A percentile compares a stretch with the other conserved stretches of the same genome.
These are phyloP conservation scores for Trichosporon asahii DNA, from an alignment of 1,284 basidiomycete species.

Conservation along the genomic window DNA sequence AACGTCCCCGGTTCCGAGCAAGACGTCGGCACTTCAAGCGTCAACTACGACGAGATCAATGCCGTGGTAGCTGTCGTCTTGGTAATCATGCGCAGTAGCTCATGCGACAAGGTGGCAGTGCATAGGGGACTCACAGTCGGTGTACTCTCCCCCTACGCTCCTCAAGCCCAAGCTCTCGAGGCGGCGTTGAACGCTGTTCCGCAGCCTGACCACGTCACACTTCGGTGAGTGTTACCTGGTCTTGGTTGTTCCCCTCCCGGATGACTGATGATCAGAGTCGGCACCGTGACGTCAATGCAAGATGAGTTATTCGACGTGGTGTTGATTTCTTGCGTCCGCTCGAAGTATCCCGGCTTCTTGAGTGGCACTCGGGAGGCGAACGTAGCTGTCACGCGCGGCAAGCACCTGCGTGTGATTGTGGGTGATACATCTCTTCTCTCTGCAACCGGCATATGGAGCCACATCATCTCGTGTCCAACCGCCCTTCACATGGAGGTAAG, in stretches of 20 bases:
- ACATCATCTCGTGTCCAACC: neutral
- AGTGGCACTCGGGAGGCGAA: neutral
- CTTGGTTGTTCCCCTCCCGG: too few species aligned
- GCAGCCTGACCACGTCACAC: neutral
- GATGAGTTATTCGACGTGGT: neutral
- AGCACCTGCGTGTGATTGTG: neutral
- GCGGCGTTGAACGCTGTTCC: neutral
- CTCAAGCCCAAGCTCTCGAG: neutral
- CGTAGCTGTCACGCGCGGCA: neutral
- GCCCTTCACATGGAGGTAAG: neutral
- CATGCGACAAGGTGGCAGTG: neutral
- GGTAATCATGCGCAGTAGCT: neutral
- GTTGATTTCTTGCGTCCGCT: neutral
- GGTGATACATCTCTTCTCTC: neutral
- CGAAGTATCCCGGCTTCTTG: neutral
- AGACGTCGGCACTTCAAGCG: neutral
- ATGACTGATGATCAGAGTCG: neutral
- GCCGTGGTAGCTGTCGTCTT: neutral
- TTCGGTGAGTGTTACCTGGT: neutral
- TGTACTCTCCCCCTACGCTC: neutral
- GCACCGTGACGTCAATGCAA: neutral
- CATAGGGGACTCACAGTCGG: neutral
- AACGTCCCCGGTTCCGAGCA: neutral
- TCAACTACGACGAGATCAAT: neutral
- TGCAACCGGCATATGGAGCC: neutral